Evolutionary conservation across 2,329 filamentous ascomycete genomes (phyloP).

Genomic region (Immersiporthe knoxdaviesiana): DNA sequence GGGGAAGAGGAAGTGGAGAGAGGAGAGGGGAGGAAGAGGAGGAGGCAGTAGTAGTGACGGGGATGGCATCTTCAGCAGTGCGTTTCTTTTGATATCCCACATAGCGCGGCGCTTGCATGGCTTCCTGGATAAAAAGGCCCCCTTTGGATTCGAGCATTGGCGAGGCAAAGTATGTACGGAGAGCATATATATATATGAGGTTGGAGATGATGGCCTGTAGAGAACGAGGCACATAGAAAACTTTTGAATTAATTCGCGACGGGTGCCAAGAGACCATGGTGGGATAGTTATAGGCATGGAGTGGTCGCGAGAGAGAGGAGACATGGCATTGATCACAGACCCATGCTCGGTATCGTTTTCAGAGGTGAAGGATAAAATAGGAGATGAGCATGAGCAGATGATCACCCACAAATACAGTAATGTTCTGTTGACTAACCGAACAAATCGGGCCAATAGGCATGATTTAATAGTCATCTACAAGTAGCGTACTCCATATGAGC

Average conservation of each 20-base stretch:
- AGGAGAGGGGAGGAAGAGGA: background rate
- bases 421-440: background rate
- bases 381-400: background rate
- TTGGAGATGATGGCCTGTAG: background rate
- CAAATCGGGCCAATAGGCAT: background rate
- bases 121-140: conserved; percentile 26
- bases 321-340: background rate
- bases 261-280: background rate
- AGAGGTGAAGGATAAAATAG: background rate
- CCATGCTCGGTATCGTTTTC: background rate
- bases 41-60: background rate
- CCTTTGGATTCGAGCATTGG: background rate
- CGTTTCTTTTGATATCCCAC: conserved; percentile 29
- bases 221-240: background rate
- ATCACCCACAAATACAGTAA: background rate
- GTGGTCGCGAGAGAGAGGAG: background rate
- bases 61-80: conserved; percentile 19
- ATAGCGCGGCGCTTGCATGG: conserved; percentile 27
- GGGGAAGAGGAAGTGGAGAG: background rate
- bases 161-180: background rate
- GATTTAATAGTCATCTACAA: background rate
- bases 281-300: background rate
- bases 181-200: background rate
- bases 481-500: background rate
- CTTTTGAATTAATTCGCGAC: background rate